Conservation (phyloP, 768 basidiomycete species). For the Pleurotus citrinopileatus region DNA sequence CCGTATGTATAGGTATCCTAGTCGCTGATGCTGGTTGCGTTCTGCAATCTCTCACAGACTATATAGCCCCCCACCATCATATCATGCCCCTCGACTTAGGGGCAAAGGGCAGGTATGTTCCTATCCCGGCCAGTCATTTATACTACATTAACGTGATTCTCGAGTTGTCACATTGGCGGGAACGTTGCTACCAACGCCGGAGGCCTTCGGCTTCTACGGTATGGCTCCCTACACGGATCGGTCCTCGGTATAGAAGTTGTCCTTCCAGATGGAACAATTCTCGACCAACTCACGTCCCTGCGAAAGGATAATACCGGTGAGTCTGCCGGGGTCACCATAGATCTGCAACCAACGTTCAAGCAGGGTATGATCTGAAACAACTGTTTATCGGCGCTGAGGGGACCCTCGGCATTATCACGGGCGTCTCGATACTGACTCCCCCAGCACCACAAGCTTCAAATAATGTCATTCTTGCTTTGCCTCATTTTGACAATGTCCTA, state of each 20-base stretch:
- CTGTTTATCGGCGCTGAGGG: slow-evolving; percentile 98
- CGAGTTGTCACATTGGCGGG: slow-evolving; percentile 92
- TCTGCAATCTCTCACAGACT: slow-evolving; percentile 82
- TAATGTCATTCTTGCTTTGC: slow-evolving; percentile 88
- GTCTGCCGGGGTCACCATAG: slow-evolving; percentile 15
- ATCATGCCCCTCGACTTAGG: slow-evolving; percentile 97
- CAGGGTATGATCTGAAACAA: slow-evolving; percentile 97
- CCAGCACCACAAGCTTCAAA: slow-evolving; percentile 79
- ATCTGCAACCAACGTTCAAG: slow-evolving; percentile 2
- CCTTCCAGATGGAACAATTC: slow-evolving; percentile 87
- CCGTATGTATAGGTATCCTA: slow-evolving; percentile 61
- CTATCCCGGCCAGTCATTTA: too few species aligned
- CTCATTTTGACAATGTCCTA: slow-evolving; percentile 83
- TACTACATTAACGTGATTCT: slow-evolving; percentile 22
- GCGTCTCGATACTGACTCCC: slow-evolving; percentile 90
- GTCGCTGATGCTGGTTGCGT: slow-evolving; percentile 95
- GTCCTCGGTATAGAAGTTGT: slow-evolving; percentile 97
- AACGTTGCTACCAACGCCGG: slow-evolving; percentile 98
- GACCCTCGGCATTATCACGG: slow-evolving; percentile 93
- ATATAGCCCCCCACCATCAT: slow-evolving; percentile 83
- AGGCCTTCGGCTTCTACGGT: slow-evolving; percentile 89
- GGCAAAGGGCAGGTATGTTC: slow-evolving; percentile 84
- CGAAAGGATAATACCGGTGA: slow-evolving; percentile 97
- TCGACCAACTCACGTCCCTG: slow-evolving; percentile 84
- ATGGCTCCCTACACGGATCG: slow-evolving; percentile 92